Evolutionary conservation across 2,329 filamentous ascomycete species (phyloP), one percentile per base, ranked within the genome.

Genomic region (Trichothecium sympodiale): DNA sequence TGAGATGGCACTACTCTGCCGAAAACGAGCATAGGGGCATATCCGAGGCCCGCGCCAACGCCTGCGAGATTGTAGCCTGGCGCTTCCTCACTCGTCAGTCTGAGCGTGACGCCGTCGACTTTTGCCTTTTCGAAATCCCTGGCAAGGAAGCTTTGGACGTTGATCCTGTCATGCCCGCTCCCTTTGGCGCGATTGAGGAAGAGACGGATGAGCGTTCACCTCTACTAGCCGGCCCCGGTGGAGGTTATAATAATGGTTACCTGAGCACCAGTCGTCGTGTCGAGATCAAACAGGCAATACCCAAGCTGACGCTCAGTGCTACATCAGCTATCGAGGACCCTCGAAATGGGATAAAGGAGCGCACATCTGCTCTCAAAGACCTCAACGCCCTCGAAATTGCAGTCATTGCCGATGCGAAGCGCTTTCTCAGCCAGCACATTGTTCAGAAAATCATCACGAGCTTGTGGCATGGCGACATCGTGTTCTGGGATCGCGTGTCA

Each of bases 341-440:
- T 17, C n/a, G 33, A 28, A 15, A 15, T 25, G 65, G 71, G 4
- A 59, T 64, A 5, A 66, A 71, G 8, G 67, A 73, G 7, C 75
- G 81, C 18, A 81, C 80, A 0, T 70, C 75, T 1, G 73, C 78
- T 2, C 94, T 94, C 53, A 77, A 77, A 28, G 77, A 80, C 16
- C 66, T 94, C 32, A 94, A 91, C 53, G 86, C 85, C 3, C 67
- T 95, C 12, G 86, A 94, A 53, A 88, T 94, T 48, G 86, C 85
- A 18, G 79, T 80, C 32, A 77, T 93, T 17, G 80, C 80, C 12
- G 72, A 83, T 39, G 83, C 84, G 25, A 94, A 94, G 60, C 82
- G 81, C 31, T 93, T 93, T 46, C 69, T 94, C 25, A 80, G 80
- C 50, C 85, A 93, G 54, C 71, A 72, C 40, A 74, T 83, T 3